Base-by-base conservation (phyloP, 345 rosid genomes). In the Erysimum cheiranthoides region DNA sequence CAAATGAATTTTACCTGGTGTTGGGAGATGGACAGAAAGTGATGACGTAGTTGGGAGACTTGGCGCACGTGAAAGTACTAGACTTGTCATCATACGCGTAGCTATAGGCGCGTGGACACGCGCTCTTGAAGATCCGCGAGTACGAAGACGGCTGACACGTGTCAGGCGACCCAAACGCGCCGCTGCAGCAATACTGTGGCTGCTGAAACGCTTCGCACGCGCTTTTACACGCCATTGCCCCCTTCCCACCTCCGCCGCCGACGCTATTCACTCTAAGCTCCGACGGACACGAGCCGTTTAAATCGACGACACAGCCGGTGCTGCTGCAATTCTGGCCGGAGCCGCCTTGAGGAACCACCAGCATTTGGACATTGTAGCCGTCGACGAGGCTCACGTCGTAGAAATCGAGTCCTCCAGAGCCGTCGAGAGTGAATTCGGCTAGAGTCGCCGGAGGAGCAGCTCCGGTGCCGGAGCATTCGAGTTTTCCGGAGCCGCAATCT, bases 21-120 rank as follows among this genome's bases (percentile, higher is more conserved):
- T 39, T 86, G 0, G 91, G 89, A 0, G 89, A 14, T 1, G 98
- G 97, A 79, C 98, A 93, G 83, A 93, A 93, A 31, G 97, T 89
- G 75, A 93, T 80, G 4, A 75, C 73, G 81, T 91, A 91, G 68
- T 91, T 86, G 6, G 74, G 68, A 7, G 93, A 82, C 31, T 85
- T 69, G 10, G 86, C 85, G 66, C 98, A 93, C 14, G 97, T 93
- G 85, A 93, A 93, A 68, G 98, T 93, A 74, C 97, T 93, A 8
- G 87, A 80, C 79, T 81, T 81, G 54, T 93, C 98, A 70, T 93
- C 98, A 63, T 91, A 93, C 34, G 98, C 98, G 53, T 91, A 93
- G 88, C 98, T 93, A 84, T 91, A 93, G 0, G 98, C 98, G 72
- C 60, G 76, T 30, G 97, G 98, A 12, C 97, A 93, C 8, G 90